phyloP scores from a whole-genome alignment of 768 basidiomycete genomes.

The Boletus rubroflammeus region DNA sequence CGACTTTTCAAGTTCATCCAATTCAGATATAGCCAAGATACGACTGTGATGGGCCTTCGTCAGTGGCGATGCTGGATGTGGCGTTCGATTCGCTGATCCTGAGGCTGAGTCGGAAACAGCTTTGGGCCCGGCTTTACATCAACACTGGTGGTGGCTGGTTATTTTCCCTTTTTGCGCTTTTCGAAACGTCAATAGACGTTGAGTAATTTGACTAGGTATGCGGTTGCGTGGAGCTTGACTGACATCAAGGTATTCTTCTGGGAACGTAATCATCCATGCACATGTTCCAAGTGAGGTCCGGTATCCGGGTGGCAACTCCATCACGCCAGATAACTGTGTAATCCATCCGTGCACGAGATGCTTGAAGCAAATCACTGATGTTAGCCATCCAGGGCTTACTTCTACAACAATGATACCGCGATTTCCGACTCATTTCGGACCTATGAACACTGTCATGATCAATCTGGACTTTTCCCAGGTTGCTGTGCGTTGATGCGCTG shows the following conservation, averaged over 20 bases:
- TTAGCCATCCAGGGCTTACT: background rate
- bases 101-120: too few species aligned
- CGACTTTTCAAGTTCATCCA: background rate
- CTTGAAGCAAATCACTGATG: background rate
- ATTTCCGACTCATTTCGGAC: background rate
- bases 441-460: background rate
- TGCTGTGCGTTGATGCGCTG: background rate
- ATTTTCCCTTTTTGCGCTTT: background rate
- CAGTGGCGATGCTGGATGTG: background rate
- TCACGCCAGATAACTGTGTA: background rate
- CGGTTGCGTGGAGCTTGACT: background rate
- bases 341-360: background rate
- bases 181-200: too few species aligned
- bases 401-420: background rate
- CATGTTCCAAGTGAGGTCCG: background rate
- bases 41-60: background rate
- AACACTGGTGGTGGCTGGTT: background rate
- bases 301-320: background rate
- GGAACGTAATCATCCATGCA: background rate
- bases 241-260: background rate
- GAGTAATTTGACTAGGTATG: background rate
- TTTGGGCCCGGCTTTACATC: background rate
- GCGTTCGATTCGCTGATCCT: background rate
- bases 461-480: background rate
- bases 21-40: background rate